phyloP scores from a whole-genome alignment of 441 rosid species.

The Arabidopsis lyrata region DNA sequence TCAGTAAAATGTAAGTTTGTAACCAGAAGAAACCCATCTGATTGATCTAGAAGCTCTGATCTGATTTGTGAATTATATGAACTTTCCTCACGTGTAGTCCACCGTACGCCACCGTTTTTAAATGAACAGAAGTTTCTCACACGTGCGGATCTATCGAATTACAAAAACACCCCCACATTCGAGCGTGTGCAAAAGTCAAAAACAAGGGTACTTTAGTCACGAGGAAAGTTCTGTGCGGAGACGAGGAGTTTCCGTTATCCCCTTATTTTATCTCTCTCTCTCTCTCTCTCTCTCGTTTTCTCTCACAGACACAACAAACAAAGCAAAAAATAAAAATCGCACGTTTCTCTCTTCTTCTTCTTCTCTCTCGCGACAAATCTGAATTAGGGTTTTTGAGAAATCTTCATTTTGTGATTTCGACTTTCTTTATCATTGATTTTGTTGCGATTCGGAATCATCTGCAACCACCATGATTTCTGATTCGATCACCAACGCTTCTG shows the following conservation, averaged over 20 bases:
- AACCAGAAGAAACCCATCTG: neutral
- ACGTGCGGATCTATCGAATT: neutral
- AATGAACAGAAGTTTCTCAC: slow-evolving; percentile 6
- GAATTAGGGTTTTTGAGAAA: slow-evolving; percentile 45
- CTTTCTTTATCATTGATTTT: neutral
- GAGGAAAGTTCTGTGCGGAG: slow-evolving; percentile 52
- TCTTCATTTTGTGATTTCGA: slow-evolving; percentile 48
- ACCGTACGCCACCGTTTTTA: slow-evolving; percentile 28
- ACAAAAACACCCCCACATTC: neutral
- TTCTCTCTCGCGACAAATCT: slow-evolving; percentile 30
- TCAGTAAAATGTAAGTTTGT: neutral
- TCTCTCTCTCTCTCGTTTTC: slow-evolving; percentile 38
- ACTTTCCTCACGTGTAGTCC: slow-evolving; percentile 29
- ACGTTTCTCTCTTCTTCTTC: slow-evolving; percentile 33
- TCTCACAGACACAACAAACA: slow-evolving; percentile 31
- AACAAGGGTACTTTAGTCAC: slow-evolving; percentile 30
- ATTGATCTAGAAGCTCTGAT: slow-evolving; percentile 6
- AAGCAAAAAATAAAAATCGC: slow-evolving; percentile 9
- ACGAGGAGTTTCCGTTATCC: slow-evolving; percentile 82
- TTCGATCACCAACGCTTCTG: slow-evolving; percentile 58
- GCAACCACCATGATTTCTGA: slow-evolving; percentile 70
- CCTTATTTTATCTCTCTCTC: slow-evolving; percentile 42
- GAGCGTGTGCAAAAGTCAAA: slow-evolving; percentile 31
- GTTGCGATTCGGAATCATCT: slow-evolving; percentile 6
- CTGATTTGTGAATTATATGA: slow-evolving; percentile 13